Percentiles rank a stretch among this genome's conserved stretches.
These are phyloP conservation scores for Phaeosphaeriaceae sp. DNA, from an alignment of 2,329 filamentous ascomycete genomes.

Conservation along the genomic window DNA sequence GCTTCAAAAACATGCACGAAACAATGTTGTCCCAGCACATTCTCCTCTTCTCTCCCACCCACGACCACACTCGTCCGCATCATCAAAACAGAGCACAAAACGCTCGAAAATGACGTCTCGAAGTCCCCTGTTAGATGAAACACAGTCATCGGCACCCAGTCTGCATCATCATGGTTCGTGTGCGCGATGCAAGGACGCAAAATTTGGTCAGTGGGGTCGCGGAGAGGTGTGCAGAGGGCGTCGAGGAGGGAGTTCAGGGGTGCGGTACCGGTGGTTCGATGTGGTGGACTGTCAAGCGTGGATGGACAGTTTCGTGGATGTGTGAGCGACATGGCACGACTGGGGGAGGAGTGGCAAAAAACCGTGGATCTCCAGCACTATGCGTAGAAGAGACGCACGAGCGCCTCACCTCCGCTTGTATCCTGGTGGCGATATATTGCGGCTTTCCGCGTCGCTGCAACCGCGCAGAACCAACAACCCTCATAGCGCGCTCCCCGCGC, in stretches of 20 bases:
- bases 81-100: background rate
- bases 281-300: background rate
- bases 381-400: no score
- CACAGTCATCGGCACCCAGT: background rate
- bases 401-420: no score
- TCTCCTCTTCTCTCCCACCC: background rate
- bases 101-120: background rate
- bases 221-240: background rate
- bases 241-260: background rate
- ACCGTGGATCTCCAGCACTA: no score
- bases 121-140: background rate
- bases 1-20: slow-evolving; percentile 4
- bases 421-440: no score
- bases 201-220: background rate
- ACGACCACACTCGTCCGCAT: background rate
- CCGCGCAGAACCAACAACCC: no score
- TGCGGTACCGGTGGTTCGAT: background rate
- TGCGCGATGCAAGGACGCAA: background rate
- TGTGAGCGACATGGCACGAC: background rate
- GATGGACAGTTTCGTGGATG: background rate
- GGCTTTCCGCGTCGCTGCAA: no score
- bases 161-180: background rate
- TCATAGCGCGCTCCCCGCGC: background rate
- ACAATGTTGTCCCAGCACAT: background rate
- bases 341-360: background rate